Percentiles rank a stretch among this genome's conserved stretches.
Evolutionary conservation across 73 alveolate species (phyloP).

Genomic region (Vitrella brassicaformis): DNA sequence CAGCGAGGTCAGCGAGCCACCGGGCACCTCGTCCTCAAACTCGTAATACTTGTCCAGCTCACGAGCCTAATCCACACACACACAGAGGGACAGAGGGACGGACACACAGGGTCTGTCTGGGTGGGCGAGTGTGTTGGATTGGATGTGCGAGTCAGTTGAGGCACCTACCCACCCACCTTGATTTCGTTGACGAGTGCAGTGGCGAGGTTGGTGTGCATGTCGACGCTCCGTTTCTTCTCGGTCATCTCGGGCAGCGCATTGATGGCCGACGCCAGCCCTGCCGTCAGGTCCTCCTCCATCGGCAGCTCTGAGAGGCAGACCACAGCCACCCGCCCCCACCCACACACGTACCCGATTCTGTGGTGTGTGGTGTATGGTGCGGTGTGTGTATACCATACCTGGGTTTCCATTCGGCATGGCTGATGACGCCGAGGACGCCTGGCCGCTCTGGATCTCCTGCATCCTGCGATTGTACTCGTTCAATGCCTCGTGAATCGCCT

Average conservation of each 20-base stretch:
- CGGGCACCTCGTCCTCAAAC: conserved; percentile 19
- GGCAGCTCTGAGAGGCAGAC: too few relatives aligned
- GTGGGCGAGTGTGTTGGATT: not conserved
- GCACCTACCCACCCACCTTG: conserved; percentile 2
- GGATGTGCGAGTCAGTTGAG: not conserved
- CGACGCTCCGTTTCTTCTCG: not conserved
- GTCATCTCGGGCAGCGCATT: conserved; percentile 36
- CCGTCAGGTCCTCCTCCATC: conserved; percentile 11
- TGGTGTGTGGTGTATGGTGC: too few relatives aligned
- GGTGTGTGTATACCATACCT: too few relatives aligned
- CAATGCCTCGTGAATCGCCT: not conserved
- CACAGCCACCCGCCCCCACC: too few relatives aligned
- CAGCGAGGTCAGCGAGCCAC: conserved; percentile 12
- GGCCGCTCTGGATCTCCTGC: too few relatives aligned
- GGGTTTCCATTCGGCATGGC: too few relatives aligned
- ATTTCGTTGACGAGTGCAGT: conserved; percentile 31
- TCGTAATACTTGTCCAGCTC: conserved; percentile 28
- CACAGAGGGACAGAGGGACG: not conserved
- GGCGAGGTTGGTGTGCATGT: conserved; percentile 28
- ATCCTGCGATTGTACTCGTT: not conserved
- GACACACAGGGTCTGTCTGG: not conserved
- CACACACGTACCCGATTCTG: too few relatives aligned
- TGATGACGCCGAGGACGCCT: too few relatives aligned
- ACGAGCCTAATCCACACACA: not conserved
- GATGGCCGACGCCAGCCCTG: conserved; percentile 30